phyloP scores from a whole-genome alignment of 805 yeast genomes.

The Nakazawaea wickerhamii region DNA sequence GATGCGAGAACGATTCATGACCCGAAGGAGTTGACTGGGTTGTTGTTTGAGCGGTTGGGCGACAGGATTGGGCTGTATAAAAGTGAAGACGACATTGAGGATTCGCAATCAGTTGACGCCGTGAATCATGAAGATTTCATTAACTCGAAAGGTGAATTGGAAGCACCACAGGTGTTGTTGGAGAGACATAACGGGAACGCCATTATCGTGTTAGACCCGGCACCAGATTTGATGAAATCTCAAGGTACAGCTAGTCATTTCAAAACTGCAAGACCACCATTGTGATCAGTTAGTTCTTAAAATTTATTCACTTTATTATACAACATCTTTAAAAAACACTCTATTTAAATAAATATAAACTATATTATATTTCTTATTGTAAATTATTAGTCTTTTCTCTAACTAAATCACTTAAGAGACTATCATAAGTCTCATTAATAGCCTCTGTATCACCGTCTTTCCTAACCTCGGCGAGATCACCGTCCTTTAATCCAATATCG shows the following conservation, averaged over 20 bases:
- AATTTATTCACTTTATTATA: not conserved
- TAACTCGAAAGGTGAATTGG: slow-evolving; percentile 8
- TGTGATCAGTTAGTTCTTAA: not conserved
- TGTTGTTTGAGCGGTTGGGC: slow-evolving; percentile 13
- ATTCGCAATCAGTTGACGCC: too few species aligned
- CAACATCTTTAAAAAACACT: not conserved
- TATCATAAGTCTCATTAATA: slow-evolving; percentile 19
- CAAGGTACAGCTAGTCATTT: slow-evolving; percentile 1
- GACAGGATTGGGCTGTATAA: slow-evolving; percentile 9
- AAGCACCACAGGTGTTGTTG: slow-evolving; percentile 5
- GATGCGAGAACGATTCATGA: slow-evolving; percentile 10
- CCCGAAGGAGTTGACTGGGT: slow-evolving; percentile 11
- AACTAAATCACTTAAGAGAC: slow-evolving; percentile 21
- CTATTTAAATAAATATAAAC: not conserved
- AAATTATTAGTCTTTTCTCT: slow-evolving; percentile 12
- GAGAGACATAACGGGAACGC: slow-evolving; percentile 13
- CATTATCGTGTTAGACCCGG: slow-evolving; percentile 12
- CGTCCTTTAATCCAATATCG: not conserved
- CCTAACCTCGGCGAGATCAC: not conserved
- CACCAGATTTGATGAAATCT: slow-evolving; percentile 1
- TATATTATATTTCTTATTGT: not conserved
- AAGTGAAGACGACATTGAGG: not conserved
- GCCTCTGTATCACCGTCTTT: slow-evolving; percentile 4
- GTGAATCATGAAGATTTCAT: slow-evolving; percentile 11
- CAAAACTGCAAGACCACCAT: slow-evolving; percentile 13